Evolutionary conservation across 164 flowering plant genomes (phyloP).

Genomic region (Berberis vulgaris): DNA sequence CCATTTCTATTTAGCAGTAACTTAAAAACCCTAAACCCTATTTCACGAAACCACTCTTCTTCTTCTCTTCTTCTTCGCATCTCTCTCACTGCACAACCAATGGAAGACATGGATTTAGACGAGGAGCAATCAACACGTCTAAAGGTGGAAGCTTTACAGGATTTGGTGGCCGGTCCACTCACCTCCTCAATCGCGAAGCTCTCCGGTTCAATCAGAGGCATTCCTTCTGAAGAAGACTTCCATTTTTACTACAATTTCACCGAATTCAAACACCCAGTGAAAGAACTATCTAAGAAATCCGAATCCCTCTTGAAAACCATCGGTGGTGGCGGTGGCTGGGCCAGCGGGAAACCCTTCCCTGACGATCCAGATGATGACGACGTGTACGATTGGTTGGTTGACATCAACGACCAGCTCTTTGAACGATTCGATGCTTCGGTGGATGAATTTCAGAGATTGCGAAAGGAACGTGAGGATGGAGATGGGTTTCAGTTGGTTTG

Average conservation of each 20-base stretch:
- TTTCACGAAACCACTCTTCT: too few species aligned
- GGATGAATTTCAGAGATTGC: constrained; percentile 53
- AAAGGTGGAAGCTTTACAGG: constrained; percentile 21
- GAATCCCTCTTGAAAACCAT: constrained; percentile 30
- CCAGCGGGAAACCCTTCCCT: constrained; percentile 26
- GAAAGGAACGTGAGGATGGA: constrained; percentile 28
- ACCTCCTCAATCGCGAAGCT: constrained; percentile 52
- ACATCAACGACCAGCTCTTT: constrained; percentile 53
- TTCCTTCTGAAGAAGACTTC: constrained; percentile 63
- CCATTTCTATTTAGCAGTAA: too few species aligned
- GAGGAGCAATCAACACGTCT: too few species aligned
- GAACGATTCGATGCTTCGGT: constrained; percentile 60
- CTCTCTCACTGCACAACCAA: too few species aligned
- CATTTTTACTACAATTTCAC: constrained; percentile 76
- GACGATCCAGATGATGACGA: constrained; percentile 36
- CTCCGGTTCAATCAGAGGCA: constrained; percentile 39
- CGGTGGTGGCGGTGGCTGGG: constrained; percentile 36
- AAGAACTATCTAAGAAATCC: constrained; percentile 31
- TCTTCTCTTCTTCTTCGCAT: too few species aligned
- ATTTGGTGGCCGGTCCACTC: constrained; percentile 29
- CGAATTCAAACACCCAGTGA: constrained; percentile 59
- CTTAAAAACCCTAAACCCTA: too few species aligned
- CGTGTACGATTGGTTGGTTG: constrained; percentile 65
- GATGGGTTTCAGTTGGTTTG: constrained; percentile 70
- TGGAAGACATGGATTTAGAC: too few species aligned